A percentile compares a stretch with the other conserved stretches of the same genome.
phyloP scores from a whole-genome alignment of 805 yeast genomes.

The Clavispora santaluciae region DNA sequence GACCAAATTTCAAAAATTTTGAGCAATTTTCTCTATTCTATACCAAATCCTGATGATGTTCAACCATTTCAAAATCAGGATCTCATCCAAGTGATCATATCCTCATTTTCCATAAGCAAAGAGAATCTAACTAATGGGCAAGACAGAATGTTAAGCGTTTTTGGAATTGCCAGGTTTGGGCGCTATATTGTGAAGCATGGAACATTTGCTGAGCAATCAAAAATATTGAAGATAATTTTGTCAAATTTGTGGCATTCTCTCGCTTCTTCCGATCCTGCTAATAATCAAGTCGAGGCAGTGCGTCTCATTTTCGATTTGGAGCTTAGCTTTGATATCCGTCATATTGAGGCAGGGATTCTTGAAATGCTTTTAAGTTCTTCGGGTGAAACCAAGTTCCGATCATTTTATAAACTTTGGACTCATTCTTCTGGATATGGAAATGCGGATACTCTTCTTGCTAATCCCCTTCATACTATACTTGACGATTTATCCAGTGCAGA shows the following conservation, averaged over 20 bases:
- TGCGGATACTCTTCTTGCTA: slow-evolving; percentile 43
- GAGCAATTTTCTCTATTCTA: slow-evolving; percentile 16
- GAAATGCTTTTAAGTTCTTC: slow-evolving; percentile 43
- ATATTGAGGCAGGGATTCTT: slow-evolving; percentile 71
- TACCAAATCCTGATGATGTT: slow-evolving; percentile 14
- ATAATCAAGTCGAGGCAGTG: slow-evolving; percentile 67
- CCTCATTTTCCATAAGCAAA: slow-evolving; percentile 2
- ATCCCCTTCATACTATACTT: slow-evolving; percentile 63
- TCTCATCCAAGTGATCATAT: slow-evolving; percentile 15
- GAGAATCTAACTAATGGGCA: too few relatives aligned
- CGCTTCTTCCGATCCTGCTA: slow-evolving; percentile 41
- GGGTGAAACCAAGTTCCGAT: slow-evolving; percentile 33
- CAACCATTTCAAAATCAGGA: slow-evolving; percentile 3
- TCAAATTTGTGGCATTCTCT: slow-evolving; percentile 54
- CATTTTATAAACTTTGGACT: slow-evolving; percentile 68
- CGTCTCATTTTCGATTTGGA: slow-evolving; percentile 60
- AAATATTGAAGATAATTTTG: slow-evolving; percentile 37
- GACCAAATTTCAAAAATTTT: slow-evolving; percentile 17
- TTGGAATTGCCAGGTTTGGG: slow-evolving; percentile 36
- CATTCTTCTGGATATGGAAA: slow-evolving; percentile 55
- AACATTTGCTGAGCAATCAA: slow-evolving; percentile 28
- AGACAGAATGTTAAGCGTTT: slow-evolving; percentile 1
- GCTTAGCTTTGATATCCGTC: slow-evolving; percentile 44
- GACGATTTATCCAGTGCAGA: slow-evolving; percentile 53
- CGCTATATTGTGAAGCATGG: slow-evolving; percentile 27